Evolutionary conservation across 352 stramenopile species (phyloP).

Genomic region (Pythium utonaiense): DNA sequence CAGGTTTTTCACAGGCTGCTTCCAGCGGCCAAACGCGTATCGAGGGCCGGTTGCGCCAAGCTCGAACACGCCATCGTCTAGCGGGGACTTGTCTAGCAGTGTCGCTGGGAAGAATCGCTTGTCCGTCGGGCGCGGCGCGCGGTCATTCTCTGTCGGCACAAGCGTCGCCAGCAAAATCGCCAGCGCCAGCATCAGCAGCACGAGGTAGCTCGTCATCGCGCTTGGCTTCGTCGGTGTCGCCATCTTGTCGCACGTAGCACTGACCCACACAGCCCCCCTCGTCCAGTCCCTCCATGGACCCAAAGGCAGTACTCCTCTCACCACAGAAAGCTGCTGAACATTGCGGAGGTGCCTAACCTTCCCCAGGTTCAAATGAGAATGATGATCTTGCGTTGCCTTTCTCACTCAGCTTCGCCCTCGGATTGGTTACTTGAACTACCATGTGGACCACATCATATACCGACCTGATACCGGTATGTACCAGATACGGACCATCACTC

Average conservation of each 20-base stretch:
- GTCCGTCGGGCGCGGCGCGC: slow-evolving; percentile 18
- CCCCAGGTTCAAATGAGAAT: not conserved
- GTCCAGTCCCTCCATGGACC: no score
- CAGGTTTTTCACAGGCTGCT: slow-evolving; percentile 18
- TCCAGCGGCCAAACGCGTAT: slow-evolving; percentile 38
- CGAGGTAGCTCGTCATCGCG: not conserved
- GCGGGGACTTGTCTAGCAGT: slow-evolving; percentile 12
- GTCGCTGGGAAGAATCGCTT: slow-evolving; percentile 25
- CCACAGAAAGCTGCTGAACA: not conserved
- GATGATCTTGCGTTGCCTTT: not conserved
- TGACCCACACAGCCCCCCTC: not conserved
- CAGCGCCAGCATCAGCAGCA: slow-evolving; percentile 13
- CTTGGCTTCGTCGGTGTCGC: not conserved
- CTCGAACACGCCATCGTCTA: slow-evolving; percentile 20
- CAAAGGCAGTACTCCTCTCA: not conserved
- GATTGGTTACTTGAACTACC: not conserved
- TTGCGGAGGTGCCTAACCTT: not conserved
- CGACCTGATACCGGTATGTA: slow-evolving; percentile 1
- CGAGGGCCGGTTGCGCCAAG: not conserved
- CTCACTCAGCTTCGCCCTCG: not conserved
- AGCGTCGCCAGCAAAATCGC: slow-evolving; percentile 25
- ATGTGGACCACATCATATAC: not conserved
- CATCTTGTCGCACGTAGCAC: not conserved
- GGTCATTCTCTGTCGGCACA: slow-evolving; percentile 27
- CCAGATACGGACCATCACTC: slow-evolving; percentile 12